Base-by-base conservation (phyloP, 2,329 filamentous ascomycete genomes). In the Colletotrichum agaves region DNA sequence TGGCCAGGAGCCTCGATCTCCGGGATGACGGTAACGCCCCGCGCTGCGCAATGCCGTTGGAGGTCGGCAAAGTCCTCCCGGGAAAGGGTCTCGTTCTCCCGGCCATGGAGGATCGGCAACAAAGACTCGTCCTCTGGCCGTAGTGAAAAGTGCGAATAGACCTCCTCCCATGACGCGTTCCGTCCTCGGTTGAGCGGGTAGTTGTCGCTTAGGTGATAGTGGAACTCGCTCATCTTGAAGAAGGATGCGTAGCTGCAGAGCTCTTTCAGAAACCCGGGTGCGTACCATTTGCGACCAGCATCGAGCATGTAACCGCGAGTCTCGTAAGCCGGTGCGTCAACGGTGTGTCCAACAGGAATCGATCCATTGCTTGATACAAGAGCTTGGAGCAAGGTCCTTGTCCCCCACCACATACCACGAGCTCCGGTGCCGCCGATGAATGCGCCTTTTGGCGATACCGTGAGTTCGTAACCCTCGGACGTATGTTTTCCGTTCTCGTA, bases 1-100 rank as follows among this genome's bases (percentile, higher is more conserved):
- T 88, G 85, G 0, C 85, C 85, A 0, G 85, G 85, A 0, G 84
- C 80, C 71, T 88, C 85, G 19, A 88, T 85, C 71, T 87, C 85
- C 0, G 85, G 85, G 5, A 87, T 78, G 1, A 88, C 76, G 0
- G 85, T 86, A 2, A 88, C 79, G 12, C 85, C 85, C 3, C 84
- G 77, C 1, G 76, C 71, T 0, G 83, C 85, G 68, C 85, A 87
- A 68, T 84, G 81, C 3, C 73, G 71, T 63, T 87, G 83, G 4
- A 88, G 75, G 8, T 82, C 76, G 27, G 83, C 82, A 55, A 85
- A 85, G 15, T 85, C 81, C 2, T 61, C 63, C 10, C 71, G 70
- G 11, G 66, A 39, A 1, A 67, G 67, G 0, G 73, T 73, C 67
- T 75, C 73, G 37, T 74, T 74, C 56, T 69, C 69, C 2, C 73